Conservation (phyloP, 257 asterid genomes). For the Solanum arcanum region DNA sequence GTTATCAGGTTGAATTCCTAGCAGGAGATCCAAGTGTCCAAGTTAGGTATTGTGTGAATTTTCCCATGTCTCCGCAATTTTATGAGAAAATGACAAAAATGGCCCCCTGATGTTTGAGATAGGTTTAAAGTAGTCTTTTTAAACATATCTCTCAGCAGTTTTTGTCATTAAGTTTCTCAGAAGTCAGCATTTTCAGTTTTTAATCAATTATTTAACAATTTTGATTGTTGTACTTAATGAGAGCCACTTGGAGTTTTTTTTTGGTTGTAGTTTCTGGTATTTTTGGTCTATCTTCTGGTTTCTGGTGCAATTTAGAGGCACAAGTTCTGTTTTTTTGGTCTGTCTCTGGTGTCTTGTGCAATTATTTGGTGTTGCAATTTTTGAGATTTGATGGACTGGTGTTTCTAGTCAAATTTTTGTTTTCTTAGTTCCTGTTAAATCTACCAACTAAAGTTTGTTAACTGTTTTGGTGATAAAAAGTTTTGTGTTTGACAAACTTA, state of each 20-base stretch:
- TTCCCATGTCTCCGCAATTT: neutral
- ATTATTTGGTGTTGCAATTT: neutral
- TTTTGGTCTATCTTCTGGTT: neutral
- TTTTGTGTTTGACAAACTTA: neutral
- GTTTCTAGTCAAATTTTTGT: neutral
- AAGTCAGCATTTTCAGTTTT: neutral
- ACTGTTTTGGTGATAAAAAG: neutral
- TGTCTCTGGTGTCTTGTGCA: neutral
- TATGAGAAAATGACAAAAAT: neutral
- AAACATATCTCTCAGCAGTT: neutral
- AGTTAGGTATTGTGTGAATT: neutral
- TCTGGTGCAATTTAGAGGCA: neutral
- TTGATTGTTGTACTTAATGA: neutral
- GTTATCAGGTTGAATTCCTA: neutral
- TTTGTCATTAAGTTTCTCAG: neutral
- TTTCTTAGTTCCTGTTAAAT: neutral
- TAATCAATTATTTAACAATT: neutral
- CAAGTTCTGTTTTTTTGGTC: neutral
- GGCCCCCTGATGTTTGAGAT: neutral
- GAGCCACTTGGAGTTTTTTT: neutral
- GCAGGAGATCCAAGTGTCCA: neutral
- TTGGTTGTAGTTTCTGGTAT: neutral
- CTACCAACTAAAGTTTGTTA: neutral
- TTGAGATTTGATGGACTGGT: neutral
- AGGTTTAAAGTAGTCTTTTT: neutral